Base-by-base conservation (phyloP, 768 basidiomycete species). In the Pleurotus eryngii region DNA sequence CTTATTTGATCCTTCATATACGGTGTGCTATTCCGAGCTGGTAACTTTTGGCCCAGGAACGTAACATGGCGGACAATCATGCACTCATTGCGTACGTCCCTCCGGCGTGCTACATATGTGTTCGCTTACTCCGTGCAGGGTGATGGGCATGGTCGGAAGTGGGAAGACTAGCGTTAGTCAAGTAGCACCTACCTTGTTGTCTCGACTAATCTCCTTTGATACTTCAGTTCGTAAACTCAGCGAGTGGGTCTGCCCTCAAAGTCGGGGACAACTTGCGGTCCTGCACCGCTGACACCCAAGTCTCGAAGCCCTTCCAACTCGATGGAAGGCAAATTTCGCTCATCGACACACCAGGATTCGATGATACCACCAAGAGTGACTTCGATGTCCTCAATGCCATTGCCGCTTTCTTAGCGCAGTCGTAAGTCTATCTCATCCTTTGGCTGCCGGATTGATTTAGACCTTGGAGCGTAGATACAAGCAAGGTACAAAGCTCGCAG, bases 331-430 rank as follows among this genome's bases (percentile, higher is more conserved):
- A 53, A 4, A 65, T 76, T 40, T 67, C 58, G 1, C 60, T 77
- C 37, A 66, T 77, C 17, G 76, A 77, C 46, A 78, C 76, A 1
- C 76, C 77, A 0, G 76, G 76, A 6, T 77, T 78, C 43, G 76
- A 76, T 38, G 73, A 77, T 58, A 74, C 71, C 3, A 55, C 43
- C 17, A 63, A 63, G 40, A 70, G 63, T 24, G 74, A 74, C 38
- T 63, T 66, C 7, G 68, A 72, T n/a, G 56, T 74, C 40, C 63
- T 75, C 55, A 70, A 66, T 49, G 63, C 70, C 59, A 73, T 75
- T 15, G 50, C 59, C 37, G 49, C 45, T 37, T 63, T 58, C 38
- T 50, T 63, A 18, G 48, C 47, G 6, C 37, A 27, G 5, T 37
- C 42, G 62, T 63, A 30, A 45, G 62, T 55, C n/a, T 12, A 15